Conservation (phyloP, 495 filamentous ascomycete genomes). For the Xylaria castorea region DNA sequence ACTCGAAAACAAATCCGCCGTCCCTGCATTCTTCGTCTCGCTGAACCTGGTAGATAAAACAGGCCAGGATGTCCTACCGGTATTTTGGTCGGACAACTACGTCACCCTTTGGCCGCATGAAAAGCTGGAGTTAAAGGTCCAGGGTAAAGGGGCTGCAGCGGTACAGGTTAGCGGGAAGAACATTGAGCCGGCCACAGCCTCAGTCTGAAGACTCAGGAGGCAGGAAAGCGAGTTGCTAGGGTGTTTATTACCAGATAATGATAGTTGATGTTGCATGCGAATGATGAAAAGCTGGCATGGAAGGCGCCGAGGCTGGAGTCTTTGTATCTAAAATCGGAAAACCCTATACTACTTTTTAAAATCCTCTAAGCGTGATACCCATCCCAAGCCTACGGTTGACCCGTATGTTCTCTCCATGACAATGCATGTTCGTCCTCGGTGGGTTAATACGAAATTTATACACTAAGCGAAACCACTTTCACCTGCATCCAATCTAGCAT, state of each 20-base stretch:
- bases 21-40: constrained; percentile 65
- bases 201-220: background rate
- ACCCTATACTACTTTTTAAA: too few species aligned
- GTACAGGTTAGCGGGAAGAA: constrained; percentile 42
- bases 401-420: too few species aligned
- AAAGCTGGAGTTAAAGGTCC: constrained; percentile 45
- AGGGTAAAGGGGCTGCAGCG: constrained; percentile 32
- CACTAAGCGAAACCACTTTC: constrained; percentile 23
- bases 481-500: constrained; percentile 35
- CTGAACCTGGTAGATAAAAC: constrained; percentile 53
- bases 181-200: constrained; percentile 24
- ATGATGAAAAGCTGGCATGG: background rate
- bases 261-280: background rate
- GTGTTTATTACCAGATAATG: background rate
- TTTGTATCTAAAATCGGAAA: too few species aligned
- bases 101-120: constrained; percentile 66
- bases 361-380: too few species aligned
- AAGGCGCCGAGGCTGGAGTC: too few species aligned
- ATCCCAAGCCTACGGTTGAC: too few species aligned
- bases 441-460: background rate
- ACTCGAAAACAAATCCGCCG: constrained; percentile 59
- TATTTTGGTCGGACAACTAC: constrained; percentile 69
- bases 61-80: constrained; percentile 54
- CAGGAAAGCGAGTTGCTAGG: background rate
- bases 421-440: too few species aligned